These are phyloP conservation scores for Conringia planisiliqua DNA, from an alignment of 345 rosid genomes.

Conservation along the genomic window DNA sequence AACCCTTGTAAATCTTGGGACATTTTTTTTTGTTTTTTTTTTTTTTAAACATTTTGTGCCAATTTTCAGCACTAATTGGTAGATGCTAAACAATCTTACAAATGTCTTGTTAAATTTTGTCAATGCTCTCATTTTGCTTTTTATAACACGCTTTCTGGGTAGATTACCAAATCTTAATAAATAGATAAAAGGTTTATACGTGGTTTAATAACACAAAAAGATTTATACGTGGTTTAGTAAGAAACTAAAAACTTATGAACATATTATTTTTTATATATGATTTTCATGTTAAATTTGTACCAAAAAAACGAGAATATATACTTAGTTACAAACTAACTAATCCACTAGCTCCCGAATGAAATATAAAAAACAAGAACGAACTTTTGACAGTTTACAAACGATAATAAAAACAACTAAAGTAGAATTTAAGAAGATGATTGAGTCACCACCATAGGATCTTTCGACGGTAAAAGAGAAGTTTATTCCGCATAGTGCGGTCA, in stretches of 20 bases:
- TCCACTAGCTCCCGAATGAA: too few relatives aligned
- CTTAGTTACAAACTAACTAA: not conserved
- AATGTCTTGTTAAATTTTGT: not conserved
- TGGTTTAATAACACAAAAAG: not conserved
- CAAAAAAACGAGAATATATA: too few relatives aligned
- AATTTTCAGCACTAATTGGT: not conserved
- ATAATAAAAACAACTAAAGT: too few relatives aligned
- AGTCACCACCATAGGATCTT: too few relatives aligned
- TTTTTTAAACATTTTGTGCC: too few relatives aligned
- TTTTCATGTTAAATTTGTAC: not conserved
- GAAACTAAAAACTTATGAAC: not conserved
- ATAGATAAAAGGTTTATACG: not conserved
- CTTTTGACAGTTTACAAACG: too few relatives aligned
- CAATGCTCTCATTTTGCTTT: not conserved
- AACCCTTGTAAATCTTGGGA: not conserved
- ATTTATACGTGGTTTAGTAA: not conserved
- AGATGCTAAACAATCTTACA: not conserved
- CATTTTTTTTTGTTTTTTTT: not conserved
- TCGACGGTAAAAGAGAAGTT: too few relatives aligned
- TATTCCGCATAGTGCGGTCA: too few relatives aligned
- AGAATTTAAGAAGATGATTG: too few relatives aligned
- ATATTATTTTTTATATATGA: too few relatives aligned
- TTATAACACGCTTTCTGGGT: not conserved
- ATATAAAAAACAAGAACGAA: too few relatives aligned
- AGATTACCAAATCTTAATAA: not conserved